A percentile compares a stretch with the other conserved stretches of the same genome.
phyloP scores from a whole-genome alignment of 768 basidiomycete genomes.

The Leucocoprinus leucothites region DNA sequence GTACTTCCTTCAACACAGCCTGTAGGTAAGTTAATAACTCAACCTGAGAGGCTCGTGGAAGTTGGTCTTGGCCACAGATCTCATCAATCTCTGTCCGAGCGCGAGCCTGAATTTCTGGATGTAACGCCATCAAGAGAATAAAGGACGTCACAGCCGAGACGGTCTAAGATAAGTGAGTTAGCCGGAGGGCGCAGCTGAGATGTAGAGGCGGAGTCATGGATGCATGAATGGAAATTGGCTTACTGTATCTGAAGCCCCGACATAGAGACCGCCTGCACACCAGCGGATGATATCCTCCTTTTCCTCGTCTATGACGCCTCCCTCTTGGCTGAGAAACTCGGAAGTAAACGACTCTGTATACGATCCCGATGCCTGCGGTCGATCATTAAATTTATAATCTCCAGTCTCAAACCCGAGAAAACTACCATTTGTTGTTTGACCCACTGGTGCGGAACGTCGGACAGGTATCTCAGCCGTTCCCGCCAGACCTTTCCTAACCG shows the following conservation, averaged over 20 bases:
- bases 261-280: conserved; percentile 48
- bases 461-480: conserved; percentile 30
- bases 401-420: not conserved
- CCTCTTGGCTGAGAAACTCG: conserved; percentile 28
- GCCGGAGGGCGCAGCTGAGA: too few species aligned
- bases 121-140: conserved; percentile 44
- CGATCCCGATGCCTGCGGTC: conserved; percentile 25
- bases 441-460: conserved; percentile 39
- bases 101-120: conserved; percentile 37
- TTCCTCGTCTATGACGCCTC: conserved; percentile 20
- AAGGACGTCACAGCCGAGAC: conserved; percentile 45
- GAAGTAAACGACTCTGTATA: conserved; percentile 44
- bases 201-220: too few species aligned
- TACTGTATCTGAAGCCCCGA: conserved; percentile 44
- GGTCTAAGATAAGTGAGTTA: conserved; percentile 29
- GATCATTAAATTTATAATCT: not conserved
- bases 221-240: conserved; percentile 6
- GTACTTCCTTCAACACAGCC: conserved; percentile 37
- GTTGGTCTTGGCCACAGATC: conserved; percentile 25
- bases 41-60: conserved; percentile 31
- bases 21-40: conserved; percentile 26
- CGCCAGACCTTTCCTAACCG: conserved; percentile 41
- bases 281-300: conserved; percentile 47
- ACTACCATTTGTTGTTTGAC: conserved; percentile 43
- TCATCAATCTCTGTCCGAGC: conserved; percentile 41